Conservation (phyloP, 169 alveolate species). For the Eimeria mitis region DNA sequence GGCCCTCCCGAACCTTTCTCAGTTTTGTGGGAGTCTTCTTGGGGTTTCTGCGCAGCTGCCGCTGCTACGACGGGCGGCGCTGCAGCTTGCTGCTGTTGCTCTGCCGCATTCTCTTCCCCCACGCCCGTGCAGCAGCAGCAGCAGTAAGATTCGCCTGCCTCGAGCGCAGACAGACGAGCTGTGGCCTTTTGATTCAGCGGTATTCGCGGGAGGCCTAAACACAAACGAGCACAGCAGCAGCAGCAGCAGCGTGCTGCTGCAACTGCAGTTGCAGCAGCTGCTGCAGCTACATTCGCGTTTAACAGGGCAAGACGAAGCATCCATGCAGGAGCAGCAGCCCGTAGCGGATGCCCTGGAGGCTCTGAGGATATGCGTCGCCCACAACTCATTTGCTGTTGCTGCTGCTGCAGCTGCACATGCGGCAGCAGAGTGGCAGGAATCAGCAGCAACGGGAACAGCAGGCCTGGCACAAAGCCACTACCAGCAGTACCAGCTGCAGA, state of each 20-base stretch:
- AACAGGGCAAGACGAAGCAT: not conserved
- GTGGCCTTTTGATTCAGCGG: slow-evolving; percentile 12
- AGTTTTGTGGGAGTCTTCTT: slow-evolving; percentile 69
- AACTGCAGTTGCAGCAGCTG: slow-evolving; percentile 76
- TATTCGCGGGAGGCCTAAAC: not conserved
- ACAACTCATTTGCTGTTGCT: slow-evolving; percentile 52
- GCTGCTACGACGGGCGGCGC: slow-evolving; percentile 72
- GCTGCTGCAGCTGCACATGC: slow-evolving; percentile 75
- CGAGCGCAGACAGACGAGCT: slow-evolving; percentile 25
- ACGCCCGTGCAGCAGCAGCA: slow-evolving; percentile 60
- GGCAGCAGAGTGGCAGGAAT: slow-evolving; percentile 54
- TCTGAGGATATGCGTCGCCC: not conserved
- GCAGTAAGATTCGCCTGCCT: not conserved
- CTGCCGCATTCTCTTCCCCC: slow-evolving; percentile 67
- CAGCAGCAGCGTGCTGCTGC: slow-evolving; percentile 70
- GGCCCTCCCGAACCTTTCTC: slow-evolving; percentile 63
- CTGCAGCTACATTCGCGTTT: slow-evolving; percentile 42
- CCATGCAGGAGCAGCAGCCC: slow-evolving; percentile 74
- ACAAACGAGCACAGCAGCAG: slow-evolving; percentile 7
- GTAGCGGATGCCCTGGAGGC: slow-evolving; percentile 29
- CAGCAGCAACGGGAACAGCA: not conserved
- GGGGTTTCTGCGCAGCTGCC: slow-evolving; percentile 74
- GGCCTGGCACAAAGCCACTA: not conserved
- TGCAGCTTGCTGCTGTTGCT: slow-evolving; percentile 44
- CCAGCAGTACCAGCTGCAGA: not conserved